Base-by-base conservation (phyloP, 306 rosid species). In the Malus sieversii region DNA sequence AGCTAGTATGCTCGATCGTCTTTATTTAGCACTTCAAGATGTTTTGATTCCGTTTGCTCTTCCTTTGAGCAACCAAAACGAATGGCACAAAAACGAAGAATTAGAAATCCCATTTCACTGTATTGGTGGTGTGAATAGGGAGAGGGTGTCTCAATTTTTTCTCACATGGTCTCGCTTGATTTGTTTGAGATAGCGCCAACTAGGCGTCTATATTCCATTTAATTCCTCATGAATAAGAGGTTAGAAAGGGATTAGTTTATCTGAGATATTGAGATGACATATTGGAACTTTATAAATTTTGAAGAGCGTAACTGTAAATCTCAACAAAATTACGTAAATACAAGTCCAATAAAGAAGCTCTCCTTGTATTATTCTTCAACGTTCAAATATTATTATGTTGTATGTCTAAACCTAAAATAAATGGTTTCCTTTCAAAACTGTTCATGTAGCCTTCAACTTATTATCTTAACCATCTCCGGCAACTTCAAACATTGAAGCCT, bases 401-500 rank as follows among this genome's bases (percentile, higher is more conserved):
- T 73, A 75, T 68, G 51, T 63, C 66, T 61, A 77, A 66, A 25
- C 69, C 69, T 51, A 76, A 79, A 72, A 74, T 13, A 32, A 68
- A 64, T 25, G 44, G 74, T 51, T 22, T 66, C 62, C 68, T 32
- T 51, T 73, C 79, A 73, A 83, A 73, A 78, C 46, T 77, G 57
- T 55, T 42, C 20, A 35, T 33, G 22, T 33, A 51, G 55, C 20
- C 55, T 6, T 68, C 64, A 20, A 27, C 66, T 74, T 65, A 68
- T 73, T 29, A 55, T 53, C 55, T 66, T 68, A 72, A 40, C 74
- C 27, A 68, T 67, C 69, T 33, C 44, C 73, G 18, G 55, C 72
- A 29, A 67, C 38, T 75, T 90, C 87, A 95, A 75, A 95, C 85
- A 73, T 85, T 92, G 83, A 92, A 90, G 60, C 98, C 97, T 78